Evolutionary conservation across 192 early-diverging fungal species (phyloP), one percentile per base, ranked within the genome.

Genomic region (Podila epigama): DNA sequence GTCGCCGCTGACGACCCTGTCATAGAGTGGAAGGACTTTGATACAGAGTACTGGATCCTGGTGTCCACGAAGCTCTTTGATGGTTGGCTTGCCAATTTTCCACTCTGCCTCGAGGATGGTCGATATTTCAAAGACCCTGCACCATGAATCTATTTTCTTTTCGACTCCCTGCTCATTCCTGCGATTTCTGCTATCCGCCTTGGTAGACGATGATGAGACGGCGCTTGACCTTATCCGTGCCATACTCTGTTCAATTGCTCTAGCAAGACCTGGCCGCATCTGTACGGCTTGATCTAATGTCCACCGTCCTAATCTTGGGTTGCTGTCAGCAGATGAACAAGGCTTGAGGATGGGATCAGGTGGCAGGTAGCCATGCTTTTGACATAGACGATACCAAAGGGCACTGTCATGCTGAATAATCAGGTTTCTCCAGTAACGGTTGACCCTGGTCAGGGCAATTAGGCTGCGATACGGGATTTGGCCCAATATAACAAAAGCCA

Each of bases 371-470:
- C 73, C 66, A 35, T 77, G 66, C 16, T 57, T 36, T 41, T 51
- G 50, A n/a, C 60, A 68, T 4, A 77, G 60, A 27, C 51, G 55
- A 39, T 77, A 68, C 73, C 73, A 77, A n/a, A 77, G 48, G 27
- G 60, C 22, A 16, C 51, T 12, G 44, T 68, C 73, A 15, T 68
- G 66, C 50, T 77, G 73, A 41, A 68, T 59, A 18, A 60, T 64
- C 33, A 68, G 56, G 1, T 48, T 27, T 52, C 73, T 18, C 73
- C 73, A 77, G 61, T 77, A 68, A 11, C 27, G 73, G 31, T 68
- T 37, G 13, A 68, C 66, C 1, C 60, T 36, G 4, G 73, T 55
- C 25, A 77, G 32, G 28, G 73, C 44, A 12, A 27, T 60, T 16
- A 77, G 61, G 29, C 36, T 34, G 32, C 73, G 60, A 37, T 77